Percentiles rank a stretch among this genome's conserved stretches.
phyloP scores from a whole-genome alignment of 2,329 filamentous ascomycete genomes.

The Penicillium decumbens region DNA sequence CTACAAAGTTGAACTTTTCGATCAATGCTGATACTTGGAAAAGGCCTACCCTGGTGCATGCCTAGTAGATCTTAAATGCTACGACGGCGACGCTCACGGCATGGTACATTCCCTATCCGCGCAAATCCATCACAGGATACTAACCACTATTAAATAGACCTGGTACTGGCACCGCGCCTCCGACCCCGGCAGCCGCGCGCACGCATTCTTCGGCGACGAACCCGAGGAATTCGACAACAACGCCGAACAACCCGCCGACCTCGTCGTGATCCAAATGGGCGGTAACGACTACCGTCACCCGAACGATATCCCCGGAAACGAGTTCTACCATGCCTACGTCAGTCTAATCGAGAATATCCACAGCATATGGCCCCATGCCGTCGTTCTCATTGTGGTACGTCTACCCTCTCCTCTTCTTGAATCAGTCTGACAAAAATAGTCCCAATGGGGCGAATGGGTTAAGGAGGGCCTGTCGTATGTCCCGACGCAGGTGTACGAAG shows the following conservation, averaged over 20 bases:
- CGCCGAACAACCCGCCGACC: slow-evolving; percentile 32
- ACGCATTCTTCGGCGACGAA: slow-evolving; percentile 38
- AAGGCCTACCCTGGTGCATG: slow-evolving; percentile 55
- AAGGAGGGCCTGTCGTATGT: slow-evolving; percentile 49
- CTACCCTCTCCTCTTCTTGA: neutral
- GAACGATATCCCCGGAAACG: slow-evolving; percentile 38
- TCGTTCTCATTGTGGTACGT: slow-evolving; percentile 40
- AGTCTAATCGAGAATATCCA: slow-evolving; percentile 42
- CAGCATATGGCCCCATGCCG: slow-evolving; percentile 38
- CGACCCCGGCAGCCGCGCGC: slow-evolving; percentile 50
- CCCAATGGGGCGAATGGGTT: slow-evolving; percentile 54
- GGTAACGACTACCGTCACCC: slow-evolving; percentile 45
- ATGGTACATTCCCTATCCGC: slow-evolving; percentile 30
- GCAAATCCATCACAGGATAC: neutral
- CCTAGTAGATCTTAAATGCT: slow-evolving; percentile 53
- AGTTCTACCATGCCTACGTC: slow-evolving; percentile 42
- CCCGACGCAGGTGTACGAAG: slow-evolving; percentile 46
- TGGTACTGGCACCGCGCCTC: slow-evolving; percentile 57
- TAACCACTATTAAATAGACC: slow-evolving; percentile 25
- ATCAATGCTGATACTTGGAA: neutral
- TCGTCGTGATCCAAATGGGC: slow-evolving; percentile 46
- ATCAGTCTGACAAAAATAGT: slow-evolving; percentile 30
- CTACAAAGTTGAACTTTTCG: too few relatives aligned
- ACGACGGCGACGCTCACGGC: slow-evolving; percentile 50
- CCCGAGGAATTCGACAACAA: slow-evolving; percentile 30